These are phyloP conservation scores for Kazachstania martiniae DNA, from an alignment of 805 yeast genomes.

Conservation along the genomic window DNA sequence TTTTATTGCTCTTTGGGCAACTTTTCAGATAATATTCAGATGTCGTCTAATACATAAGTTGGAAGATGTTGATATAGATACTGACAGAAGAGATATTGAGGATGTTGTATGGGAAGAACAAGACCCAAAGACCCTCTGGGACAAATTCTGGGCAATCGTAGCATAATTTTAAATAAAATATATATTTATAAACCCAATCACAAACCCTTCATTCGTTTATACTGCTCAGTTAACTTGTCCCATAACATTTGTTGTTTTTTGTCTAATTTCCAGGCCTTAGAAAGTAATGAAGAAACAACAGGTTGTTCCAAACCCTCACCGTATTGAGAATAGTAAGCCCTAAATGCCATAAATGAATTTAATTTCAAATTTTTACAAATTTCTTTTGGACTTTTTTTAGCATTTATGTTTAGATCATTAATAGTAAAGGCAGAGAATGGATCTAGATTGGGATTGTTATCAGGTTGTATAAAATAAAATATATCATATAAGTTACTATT, in stretches of 20 bases:
- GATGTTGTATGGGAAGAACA: constrained; percentile 48
- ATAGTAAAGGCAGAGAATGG: neutral
- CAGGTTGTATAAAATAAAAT: neutral
- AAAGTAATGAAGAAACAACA: constrained; percentile 11
- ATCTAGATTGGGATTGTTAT: neutral
- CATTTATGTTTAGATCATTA: neutral
- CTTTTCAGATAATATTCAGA: constrained; percentile 43
- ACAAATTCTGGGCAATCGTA: constrained; percentile 40
- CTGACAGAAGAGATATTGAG: constrained; percentile 56
- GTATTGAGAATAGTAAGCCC: constrained; percentile 19
- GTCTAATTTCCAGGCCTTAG: constrained; percentile 14
- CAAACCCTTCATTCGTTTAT: neutral
- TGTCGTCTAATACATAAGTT: constrained; percentile 35
- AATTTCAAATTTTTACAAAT: constrained; percentile 5
- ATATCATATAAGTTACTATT: neutral
- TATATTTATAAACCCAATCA: neutral
- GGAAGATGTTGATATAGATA: constrained; percentile 59
- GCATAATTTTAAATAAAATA: constrained; percentile 12
- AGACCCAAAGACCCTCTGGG: constrained; percentile 39
- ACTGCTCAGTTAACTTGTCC: constrained; percentile 2
- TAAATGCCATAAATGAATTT: constrained; percentile 19
- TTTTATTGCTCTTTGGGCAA: constrained; percentile 37
- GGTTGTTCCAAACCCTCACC: constrained; percentile 15
- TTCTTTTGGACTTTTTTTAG: constrained; percentile 1
- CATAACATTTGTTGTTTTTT: constrained; percentile 1